Conservation (phyloP, 1,284 basidiomycete species). For the Trichosporon sp. region DNA sequence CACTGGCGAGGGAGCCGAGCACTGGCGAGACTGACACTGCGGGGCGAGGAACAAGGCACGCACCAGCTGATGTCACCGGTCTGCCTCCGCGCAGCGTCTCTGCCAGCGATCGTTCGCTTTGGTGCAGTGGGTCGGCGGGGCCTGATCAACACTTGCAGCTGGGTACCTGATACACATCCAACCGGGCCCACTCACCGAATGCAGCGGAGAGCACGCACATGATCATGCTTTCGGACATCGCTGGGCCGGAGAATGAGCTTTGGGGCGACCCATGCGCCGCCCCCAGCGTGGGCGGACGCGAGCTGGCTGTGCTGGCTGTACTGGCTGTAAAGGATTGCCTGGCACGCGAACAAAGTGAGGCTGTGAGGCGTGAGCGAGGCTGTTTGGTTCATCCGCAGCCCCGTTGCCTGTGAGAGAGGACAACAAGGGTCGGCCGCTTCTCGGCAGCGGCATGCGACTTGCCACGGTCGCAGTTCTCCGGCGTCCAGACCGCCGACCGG, state of each 20-base stretch:
- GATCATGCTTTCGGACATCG: not conserved
- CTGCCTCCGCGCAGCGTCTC: not conserved
- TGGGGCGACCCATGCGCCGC: not conserved
- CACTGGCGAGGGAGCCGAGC: not conserved
- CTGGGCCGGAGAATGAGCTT: not conserved
- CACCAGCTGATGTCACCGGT: not conserved
- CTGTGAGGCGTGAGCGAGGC: not conserved
- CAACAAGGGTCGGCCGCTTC: not conserved
- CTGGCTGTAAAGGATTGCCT: not conserved
- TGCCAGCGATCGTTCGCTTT: not conserved
- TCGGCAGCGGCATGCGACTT: not conserved
- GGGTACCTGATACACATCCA: not conserved
- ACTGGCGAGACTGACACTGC: not conserved
- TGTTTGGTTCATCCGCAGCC: not conserved
- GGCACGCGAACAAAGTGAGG: not conserved
- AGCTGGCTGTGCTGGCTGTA: no score
- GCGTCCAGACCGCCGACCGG: not conserved
- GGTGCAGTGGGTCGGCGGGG: not conserved
- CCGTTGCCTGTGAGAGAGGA: not conserved
- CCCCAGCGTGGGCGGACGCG: no score
- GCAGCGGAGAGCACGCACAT: not conserved
- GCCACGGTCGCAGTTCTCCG: not conserved
- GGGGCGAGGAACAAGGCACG: not conserved
- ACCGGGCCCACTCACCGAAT: not conserved
- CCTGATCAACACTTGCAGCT: not conserved